Conservation (phyloP, 306 rosid species). For the Carpinus fangiana region DNA sequence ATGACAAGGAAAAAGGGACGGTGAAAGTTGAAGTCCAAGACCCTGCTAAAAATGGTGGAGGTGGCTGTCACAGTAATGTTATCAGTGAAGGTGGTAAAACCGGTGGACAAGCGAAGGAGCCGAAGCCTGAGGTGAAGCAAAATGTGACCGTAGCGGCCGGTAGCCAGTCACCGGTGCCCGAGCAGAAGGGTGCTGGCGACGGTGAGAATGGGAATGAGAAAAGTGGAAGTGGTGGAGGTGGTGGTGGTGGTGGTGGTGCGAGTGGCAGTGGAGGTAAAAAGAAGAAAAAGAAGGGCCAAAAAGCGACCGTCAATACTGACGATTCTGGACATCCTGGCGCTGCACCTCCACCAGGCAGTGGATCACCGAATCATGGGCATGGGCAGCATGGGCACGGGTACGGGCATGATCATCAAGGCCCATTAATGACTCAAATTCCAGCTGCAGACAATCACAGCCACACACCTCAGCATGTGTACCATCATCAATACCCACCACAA, state of each 20-base stretch:
- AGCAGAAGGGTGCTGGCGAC: constrained; percentile 26
- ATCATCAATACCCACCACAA: constrained; percentile 34
- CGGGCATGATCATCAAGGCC: neutral
- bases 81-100: constrained; percentile 25
- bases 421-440: neutral
- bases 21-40: constrained; percentile 40
- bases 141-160: constrained; percentile 32
- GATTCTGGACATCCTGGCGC: constrained; percentile 32
- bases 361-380: constrained; percentile 18
- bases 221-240: neutral
- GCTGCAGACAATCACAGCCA: neutral
- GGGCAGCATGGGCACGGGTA: neutral
- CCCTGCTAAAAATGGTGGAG: constrained; percentile 25
- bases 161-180: constrained; percentile 36
- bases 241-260: neutral
- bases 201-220: constrained; percentile 32
- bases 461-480: neutral
- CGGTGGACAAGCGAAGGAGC: constrained; percentile 40
- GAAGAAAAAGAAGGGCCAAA: constrained; percentile 55
- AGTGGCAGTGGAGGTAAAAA: constrained; percentile 36
- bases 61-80: neutral
- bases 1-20: constrained; percentile 34
- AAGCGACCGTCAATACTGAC: constrained; percentile 17
- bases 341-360: constrained; percentile 32
- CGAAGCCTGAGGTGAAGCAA: constrained; percentile 41